phyloP scores from a whole-genome alignment of 2,329 filamentous ascomycete species.

The Pseudocercospora musae region DNA sequence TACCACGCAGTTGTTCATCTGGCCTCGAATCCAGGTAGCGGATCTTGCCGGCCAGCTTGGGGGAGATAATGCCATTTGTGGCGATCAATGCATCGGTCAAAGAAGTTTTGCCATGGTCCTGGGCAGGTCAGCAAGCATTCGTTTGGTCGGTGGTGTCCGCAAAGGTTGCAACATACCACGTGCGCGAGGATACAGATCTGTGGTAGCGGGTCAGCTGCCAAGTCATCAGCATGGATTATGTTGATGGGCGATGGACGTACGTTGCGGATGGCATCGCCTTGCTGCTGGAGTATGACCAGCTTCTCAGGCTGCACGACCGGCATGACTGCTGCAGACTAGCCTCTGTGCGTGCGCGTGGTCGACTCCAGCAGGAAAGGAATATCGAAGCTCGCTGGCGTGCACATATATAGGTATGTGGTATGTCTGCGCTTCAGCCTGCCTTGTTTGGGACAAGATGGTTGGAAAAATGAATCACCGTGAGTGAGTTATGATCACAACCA shows the following conservation, averaged over 20 bases:
- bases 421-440: background rate
- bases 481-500: background rate
- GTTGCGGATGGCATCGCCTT: constrained; percentile 87
- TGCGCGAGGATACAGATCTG: constrained; percentile 89
- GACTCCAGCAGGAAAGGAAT: background rate
- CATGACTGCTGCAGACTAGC: constrained; percentile 55
- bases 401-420: too few relatives aligned
- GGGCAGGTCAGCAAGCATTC: constrained; percentile 3
- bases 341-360: background rate
- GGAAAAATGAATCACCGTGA: background rate
- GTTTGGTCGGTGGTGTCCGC: background rate
- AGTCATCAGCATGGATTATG: constrained; percentile 4
- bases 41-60: constrained; percentile 95
- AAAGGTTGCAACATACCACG: constrained; percentile 62
- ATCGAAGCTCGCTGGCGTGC: background rate
- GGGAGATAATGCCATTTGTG: constrained; percentile 98
- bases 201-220: constrained; percentile 21
- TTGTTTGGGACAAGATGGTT: background rate
- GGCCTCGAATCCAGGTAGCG: constrained; percentile 94
- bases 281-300: constrained; percentile 82
- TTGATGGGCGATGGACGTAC: constrained; percentile 50
- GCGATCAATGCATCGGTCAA: constrained; percentile 93
- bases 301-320: constrained; percentile 88
- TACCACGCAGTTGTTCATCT: constrained; percentile 91
- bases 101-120: constrained; percentile 97